Conservation (phyloP, 257 asterid species). For the Solanum chiquidenum region DNA sequence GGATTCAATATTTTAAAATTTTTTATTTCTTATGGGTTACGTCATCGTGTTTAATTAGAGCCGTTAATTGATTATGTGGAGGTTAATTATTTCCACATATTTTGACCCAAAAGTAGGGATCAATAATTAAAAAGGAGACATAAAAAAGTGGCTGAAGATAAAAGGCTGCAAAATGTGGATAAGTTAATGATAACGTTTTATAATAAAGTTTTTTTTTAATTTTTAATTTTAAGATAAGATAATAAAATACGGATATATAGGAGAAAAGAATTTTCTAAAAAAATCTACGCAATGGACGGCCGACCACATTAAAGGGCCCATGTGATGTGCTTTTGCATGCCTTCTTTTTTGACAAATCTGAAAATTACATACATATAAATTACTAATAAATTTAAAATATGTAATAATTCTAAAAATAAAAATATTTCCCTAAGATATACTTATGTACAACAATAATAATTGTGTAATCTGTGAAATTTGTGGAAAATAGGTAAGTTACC, state of each 20-base stretch:
- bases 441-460: background rate
- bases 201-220: background rate
- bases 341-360: background rate
- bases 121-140: background rate
- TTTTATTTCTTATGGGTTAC: background rate
- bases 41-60: background rate
- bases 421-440: background rate
- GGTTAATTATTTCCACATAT: background rate
- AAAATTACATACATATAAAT: background rate
- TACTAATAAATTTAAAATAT: background rate
- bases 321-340: background rate
- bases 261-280: background rate
- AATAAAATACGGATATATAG: background rate
- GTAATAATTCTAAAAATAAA: background rate
- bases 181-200: conserved; percentile 14
- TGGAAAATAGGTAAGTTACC: too few species aligned
- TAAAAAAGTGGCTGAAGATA: background rate
- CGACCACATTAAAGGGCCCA: background rate
- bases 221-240: background rate
- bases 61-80: conserved; percentile 8
- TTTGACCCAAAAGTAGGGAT: conserved; percentile 6
- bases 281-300: background rate
- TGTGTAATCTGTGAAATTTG: background rate
- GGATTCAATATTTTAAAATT: background rate
- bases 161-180: conserved; percentile 18